Base-by-base conservation (phyloP, 768 basidiomycete species). In the Leccinum aurantiacum region DNA sequence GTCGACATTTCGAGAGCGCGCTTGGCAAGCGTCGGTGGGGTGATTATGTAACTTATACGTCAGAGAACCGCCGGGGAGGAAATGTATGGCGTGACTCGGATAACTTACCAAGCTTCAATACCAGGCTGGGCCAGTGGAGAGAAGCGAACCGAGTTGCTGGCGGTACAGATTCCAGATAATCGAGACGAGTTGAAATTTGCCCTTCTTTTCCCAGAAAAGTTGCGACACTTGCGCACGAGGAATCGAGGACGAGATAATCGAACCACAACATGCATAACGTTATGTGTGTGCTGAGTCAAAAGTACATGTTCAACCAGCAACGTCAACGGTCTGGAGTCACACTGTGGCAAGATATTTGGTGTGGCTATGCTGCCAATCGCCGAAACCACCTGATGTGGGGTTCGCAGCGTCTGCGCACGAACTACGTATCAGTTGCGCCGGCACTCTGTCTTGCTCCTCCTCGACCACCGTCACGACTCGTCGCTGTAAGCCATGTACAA, bases 401-500 rank as follows among this genome's bases (percentile, higher is more conserved):
- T 27, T 53, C 48, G 56, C 41, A 48, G 56, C 56, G 1, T 35
- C 57, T 59, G 63, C 58, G 59, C 57, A 56, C 54, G 3, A 52
- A 53, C 58, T 44, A 13, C 55, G 56, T 48, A 54, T 54, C 29
- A 31, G 31, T 41, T 22, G n/a, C 27, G 6, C 13, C 29, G 15
- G 11, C 19, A 46, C 19, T 41, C 35, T 13, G 29, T 37, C 56
- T 57, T 62, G 48, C 41, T 54, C 46, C 11, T 44, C 10, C 56
- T 50, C 49, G 47, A 38, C 49, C 33, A 44, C 10, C 17, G 2
- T 41, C 38, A 41, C 38, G 38, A 57, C 53, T 56, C 56, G 25
- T 52, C 14, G 38, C 50, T 50, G 22, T 22, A 44, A 33, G 55
- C 38, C 58, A 83, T 83, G 80, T 60, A 71, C 14, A 54, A 61